These are phyloP conservation scores for Cucurbita ficifolia DNA, from an alignment of 306 rosid genomes.

Conservation along the genomic window DNA sequence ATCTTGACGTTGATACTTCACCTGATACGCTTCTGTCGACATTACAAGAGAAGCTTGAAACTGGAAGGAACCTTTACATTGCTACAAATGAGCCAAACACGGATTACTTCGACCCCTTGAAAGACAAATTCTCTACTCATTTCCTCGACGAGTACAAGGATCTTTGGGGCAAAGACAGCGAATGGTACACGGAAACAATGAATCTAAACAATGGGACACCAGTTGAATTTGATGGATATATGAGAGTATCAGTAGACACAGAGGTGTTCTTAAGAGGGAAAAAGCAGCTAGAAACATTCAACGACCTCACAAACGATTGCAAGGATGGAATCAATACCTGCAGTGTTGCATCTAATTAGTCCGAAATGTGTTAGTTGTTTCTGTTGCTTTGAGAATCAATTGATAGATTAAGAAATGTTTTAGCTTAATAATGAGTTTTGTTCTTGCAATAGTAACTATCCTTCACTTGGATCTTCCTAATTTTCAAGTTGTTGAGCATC, in stretches of 20 bases:
- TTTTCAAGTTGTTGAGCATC: neutral
- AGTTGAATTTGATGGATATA: constrained; percentile 91
- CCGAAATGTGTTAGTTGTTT: constrained; percentile 10
- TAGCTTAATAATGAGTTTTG: constrained; percentile 27
- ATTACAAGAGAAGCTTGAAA: constrained; percentile 55
- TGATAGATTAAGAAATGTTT: constrained; percentile 14
- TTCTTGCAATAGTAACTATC: constrained; percentile 20
- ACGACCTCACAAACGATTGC: constrained; percentile 85
- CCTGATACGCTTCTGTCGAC: constrained; percentile 65
- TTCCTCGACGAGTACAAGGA: constrained; percentile 85
- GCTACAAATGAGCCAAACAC: constrained; percentile 71
- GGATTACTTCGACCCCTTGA: constrained; percentile 69
- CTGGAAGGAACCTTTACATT: constrained; percentile 75
- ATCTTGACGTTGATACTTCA: constrained; percentile 77
- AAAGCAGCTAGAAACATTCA: constrained; percentile 88
- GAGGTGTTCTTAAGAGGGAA: constrained; percentile 97
- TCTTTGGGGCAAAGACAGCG: constrained; percentile 73
- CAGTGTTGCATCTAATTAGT: constrained; percentile 43
- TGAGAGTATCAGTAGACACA: constrained; percentile 88
- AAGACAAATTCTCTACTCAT: constrained; percentile 76
- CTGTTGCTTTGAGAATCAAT: constrained; percentile 36
- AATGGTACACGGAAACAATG: constrained; percentile 70
- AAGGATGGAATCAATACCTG: constrained; percentile 90
- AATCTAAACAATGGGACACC: constrained; percentile 55
- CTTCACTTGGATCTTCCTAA: neutral